Evolutionary conservation across 306 rosid genomes (phyloP).

Genomic region (Hippophae rhamnoides): DNA sequence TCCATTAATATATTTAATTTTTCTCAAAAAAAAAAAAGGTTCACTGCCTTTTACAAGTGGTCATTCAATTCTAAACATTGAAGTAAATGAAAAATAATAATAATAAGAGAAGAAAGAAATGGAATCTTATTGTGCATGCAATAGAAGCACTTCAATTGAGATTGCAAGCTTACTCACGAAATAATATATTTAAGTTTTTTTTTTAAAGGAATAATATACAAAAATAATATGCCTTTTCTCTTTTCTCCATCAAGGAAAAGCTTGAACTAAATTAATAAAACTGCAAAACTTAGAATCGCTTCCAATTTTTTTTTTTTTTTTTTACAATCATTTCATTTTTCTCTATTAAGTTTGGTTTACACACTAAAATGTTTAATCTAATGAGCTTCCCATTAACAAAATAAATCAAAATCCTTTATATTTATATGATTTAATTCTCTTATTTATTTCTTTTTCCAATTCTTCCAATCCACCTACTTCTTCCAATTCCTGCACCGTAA

Average conservation of each 20-base stretch:
- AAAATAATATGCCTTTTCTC: not conserved
- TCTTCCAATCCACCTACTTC: constrained; percentile 83
- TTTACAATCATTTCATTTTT: not conserved
- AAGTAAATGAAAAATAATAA: too few species aligned
- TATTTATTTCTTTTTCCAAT: constrained; percentile 66
- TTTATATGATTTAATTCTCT: constrained; percentile 42
- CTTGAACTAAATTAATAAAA: not conserved
- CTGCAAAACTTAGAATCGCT: not conserved
- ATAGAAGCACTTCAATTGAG: too few species aligned
- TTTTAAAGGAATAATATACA: too few species aligned
- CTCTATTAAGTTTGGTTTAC: not conserved
- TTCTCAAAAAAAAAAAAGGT: too few species aligned
- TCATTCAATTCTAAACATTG: too few species aligned
- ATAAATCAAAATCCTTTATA: constrained; percentile 10
- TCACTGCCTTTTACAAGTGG: too few species aligned
- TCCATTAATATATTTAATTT: too few species aligned
- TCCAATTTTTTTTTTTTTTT: constrained; percentile 5
- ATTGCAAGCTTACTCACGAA: too few species aligned
- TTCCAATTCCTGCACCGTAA: constrained; percentile 68
- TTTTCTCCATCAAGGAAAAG: not conserved
- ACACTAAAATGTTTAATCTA: constrained; percentile 15
- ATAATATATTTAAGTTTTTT: too few species aligned
- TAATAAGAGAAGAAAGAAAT: too few species aligned
- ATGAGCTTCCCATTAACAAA: constrained; percentile 2
- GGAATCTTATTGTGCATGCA: too few species aligned